Conservation (phyloP, 768 basidiomycete species). For the Xerocomellus dryophilus region DNA sequence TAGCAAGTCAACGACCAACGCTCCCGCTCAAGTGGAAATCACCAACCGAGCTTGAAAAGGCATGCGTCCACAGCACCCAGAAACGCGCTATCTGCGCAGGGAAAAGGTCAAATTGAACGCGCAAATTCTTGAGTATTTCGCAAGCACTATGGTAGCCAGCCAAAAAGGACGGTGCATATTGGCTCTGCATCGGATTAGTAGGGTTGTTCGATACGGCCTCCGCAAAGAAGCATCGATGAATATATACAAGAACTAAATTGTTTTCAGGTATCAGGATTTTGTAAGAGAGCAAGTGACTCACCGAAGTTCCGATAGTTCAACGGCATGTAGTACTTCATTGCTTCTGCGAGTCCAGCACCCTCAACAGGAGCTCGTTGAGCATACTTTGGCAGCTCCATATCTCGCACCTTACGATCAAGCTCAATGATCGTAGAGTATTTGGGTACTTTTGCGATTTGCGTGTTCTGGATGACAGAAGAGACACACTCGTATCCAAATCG, state of each 20-base stretch:
- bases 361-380: slow-evolving; percentile 49
- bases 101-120: slow-evolving; percentile 47
- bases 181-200: slow-evolving; percentile 64
- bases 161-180: slow-evolving; percentile 63
- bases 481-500: slow-evolving; percentile 64
- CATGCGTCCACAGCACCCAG: slow-evolving; percentile 74
- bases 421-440: slow-evolving; percentile 62
- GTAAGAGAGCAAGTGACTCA: slow-evolving; percentile 32
- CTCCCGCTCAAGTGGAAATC: background rate
- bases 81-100: slow-evolving; percentile 60
- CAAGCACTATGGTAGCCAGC: slow-evolving; percentile 68
- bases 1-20: background rate
- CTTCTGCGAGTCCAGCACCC: slow-evolving; percentile 51
- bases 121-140: slow-evolving; percentile 49
- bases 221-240: slow-evolving; percentile 75
- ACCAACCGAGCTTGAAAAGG: slow-evolving; percentile 61
- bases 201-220: slow-evolving; percentile 66
- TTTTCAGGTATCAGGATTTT: background rate
- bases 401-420: slow-evolving; percentile 61
- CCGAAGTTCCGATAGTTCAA: slow-evolving; percentile 68
- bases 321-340: slow-evolving; percentile 77
- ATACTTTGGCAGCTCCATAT: slow-evolving; percentile 65
- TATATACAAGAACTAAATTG: slow-evolving; percentile 58
- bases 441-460: slow-evolving; percentile 60
- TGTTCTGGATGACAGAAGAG: slow-evolving; percentile 65